Evolutionary conservation across 2,329 filamentous ascomycete genomes (phyloP), one percentile per base, ranked within the genome.

Genomic region (Colletotrichum musae): DNA sequence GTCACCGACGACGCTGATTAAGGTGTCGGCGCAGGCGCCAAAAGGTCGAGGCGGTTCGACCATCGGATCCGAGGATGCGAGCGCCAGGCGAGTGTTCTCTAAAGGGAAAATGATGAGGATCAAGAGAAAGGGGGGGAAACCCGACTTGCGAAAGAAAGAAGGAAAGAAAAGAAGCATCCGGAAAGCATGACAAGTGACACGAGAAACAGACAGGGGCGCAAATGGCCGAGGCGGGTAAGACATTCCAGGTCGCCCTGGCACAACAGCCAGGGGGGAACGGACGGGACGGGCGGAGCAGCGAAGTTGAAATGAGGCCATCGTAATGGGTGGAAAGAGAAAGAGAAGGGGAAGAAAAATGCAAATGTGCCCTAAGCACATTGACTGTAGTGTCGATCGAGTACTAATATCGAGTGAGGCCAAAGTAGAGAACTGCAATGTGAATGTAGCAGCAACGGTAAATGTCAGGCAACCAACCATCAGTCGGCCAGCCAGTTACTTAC

Each of bases 241-340:
- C 66, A 65, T 58, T 52, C 43, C 57, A 61, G 57, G 56, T 57
- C 62, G 51, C 57, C 63, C 63, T 60, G 51, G 26, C 59, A 54
- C 50, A 41, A 51, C 51, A 41, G 43, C 50, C 56, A 60, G 50
- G 66, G 62, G 45, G 18, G 45, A 7, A 47, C 41, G 39, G 28
- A 56, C 61, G 54, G 50, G 56, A 68, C 32, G 56, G 54, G 60
- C 54, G 61, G 62, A 59, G 66, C 61, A 36, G 51, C 16, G 54
- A 59, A 28, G 51, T 65, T 10, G 36, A 67, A 43, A 61, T 70
- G 62, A 70, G 62, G 56, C 62, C 62, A 70, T 70, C 63, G 45
- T 60, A 70, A 57, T 65, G 41, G 39, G 56, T 26, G 32, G n/a
- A 10, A 24, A n/a, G 18, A 21, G 45, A 43, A 43, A 6, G 41